phyloP scores from a whole-genome alignment of 164 flowering plant genomes.

The Kalanchoe fedtschenkoi region DNA sequence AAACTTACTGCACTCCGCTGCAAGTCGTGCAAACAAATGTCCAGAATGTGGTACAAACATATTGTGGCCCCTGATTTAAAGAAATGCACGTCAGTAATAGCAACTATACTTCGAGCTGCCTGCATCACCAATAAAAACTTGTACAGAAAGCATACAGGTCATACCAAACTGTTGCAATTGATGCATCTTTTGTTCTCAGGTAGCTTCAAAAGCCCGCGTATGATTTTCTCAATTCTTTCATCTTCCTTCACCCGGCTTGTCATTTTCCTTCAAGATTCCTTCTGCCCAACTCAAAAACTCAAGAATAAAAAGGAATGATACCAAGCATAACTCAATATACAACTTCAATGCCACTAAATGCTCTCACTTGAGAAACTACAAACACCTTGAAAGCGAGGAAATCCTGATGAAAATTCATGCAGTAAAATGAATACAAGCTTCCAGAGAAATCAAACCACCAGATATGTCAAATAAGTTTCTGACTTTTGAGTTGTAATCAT shows the following conservation, averaged over 20 bases:
- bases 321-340: not conserved
- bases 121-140: not conserved
- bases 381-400: not conserved
- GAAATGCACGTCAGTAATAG: not conserved
- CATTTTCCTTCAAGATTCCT: slow-evolving; percentile 12
- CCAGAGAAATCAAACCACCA: not conserved
- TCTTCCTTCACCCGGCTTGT: slow-evolving; percentile 33
- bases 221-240: slow-evolving; percentile 33
- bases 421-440: no score
- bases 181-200: slow-evolving; percentile 55
- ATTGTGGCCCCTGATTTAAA: slow-evolving; percentile 69
- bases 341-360: not conserved
- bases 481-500: no score
- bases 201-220: slow-evolving; percentile 41
- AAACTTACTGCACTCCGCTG: slow-evolving; percentile 78
- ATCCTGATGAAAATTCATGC: no score
- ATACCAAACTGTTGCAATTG: slow-evolving; percentile 54
- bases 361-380: not conserved
- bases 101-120: not conserved
- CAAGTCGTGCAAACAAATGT: slow-evolving; percentile 77
- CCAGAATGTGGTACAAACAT: slow-evolving; percentile 76
- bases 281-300: not conserved
- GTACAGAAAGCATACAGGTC: not conserved
- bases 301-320: not conserved
- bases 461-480: not conserved